These are phyloP conservation scores for Lachancea sp. DNA, from an alignment of 805 yeast genomes.

Conservation along the genomic window DNA sequence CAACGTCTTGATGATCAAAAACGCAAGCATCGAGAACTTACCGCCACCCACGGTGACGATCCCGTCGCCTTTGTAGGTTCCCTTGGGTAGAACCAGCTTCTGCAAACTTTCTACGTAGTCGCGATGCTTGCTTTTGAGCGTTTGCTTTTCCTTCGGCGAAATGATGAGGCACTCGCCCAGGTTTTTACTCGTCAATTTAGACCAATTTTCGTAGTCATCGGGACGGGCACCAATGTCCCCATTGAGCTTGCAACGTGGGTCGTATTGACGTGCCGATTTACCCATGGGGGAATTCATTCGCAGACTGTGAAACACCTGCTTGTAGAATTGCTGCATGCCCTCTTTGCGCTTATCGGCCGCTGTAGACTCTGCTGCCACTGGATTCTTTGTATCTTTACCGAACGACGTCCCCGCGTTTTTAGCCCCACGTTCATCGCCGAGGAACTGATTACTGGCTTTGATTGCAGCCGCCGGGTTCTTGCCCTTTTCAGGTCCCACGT, in stretches of 20 bases:
- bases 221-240: constrained; percentile 12
- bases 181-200: constrained; percentile 9
- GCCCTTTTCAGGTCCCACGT: neutral
- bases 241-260: constrained; percentile 7
- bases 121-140: constrained; percentile 13
- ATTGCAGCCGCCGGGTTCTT: neutral
- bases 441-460: neutral
- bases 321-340: constrained; percentile 20
- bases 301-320: constrained; percentile 14
- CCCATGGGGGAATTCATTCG: constrained; percentile 6
- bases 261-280: constrained; percentile 5
- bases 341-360: constrained; percentile 1
- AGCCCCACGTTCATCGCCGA: neutral
- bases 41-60: constrained; percentile 75
- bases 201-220: constrained; percentile 10
- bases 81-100: constrained; percentile 7
- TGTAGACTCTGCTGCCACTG: neutral
- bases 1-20: constrained; percentile 46
- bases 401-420: no score
- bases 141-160: constrained; percentile 5
- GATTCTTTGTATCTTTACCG: neutral
- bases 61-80: constrained; percentile 42
- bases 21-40: constrained; percentile 55
- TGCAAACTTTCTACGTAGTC: constrained; percentile 12
- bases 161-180: constrained; percentile 9